Base-by-base conservation (phyloP, 23 red algal species). In the Gracilaria caudata region DNA sequence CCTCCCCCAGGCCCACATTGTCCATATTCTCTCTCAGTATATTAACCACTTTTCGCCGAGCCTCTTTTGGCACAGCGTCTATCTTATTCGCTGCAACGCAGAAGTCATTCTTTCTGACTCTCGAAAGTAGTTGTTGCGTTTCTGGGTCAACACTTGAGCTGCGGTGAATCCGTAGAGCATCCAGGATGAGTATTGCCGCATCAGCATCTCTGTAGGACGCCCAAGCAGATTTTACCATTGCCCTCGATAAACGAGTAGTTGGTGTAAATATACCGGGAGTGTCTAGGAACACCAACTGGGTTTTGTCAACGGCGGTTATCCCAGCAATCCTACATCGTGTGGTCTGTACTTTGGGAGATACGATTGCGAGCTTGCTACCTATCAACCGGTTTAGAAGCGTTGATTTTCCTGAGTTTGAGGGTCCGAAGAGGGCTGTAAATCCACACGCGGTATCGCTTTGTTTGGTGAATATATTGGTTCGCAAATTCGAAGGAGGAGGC, bases 331-430 rank as follows among this genome's bases (percentile, higher is more conserved):
- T 86, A 58, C 79, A 92, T 3, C 97, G 79, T 6, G 97, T 99
- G 9, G 97, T 99, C 81, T 99, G 97, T 23, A 95, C 93, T 59
- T 94, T 99, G 14, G 97, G 97, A 16, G 93, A 83, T 13, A 99
- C 97, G 59, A 99, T 99, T 30, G 97, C 97, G 4, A 99, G 80
- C 77, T 99, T 99, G 24, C 56, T 56, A 37, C 91, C 97, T 44
- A 99, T 64, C 14, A 99, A 75, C 29, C 66, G 80, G 73, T 99
- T 99, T 34, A 99, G 25, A 43, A 99, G 83, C 46, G 97, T 99
- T 51, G 97, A 99, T 64, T 99, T 99, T 24, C 97, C 97, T 29
- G 94, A 89, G 71, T 99, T 99, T 23, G 97, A 96, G 46, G 86
- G 86, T n/a, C 97, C 97, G 6, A 99, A 73, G 20, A 99, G 73